Evolutionary conservation across 2,329 filamentous ascomycete species (phyloP).

Genomic region (Aspergillus niger): DNA sequence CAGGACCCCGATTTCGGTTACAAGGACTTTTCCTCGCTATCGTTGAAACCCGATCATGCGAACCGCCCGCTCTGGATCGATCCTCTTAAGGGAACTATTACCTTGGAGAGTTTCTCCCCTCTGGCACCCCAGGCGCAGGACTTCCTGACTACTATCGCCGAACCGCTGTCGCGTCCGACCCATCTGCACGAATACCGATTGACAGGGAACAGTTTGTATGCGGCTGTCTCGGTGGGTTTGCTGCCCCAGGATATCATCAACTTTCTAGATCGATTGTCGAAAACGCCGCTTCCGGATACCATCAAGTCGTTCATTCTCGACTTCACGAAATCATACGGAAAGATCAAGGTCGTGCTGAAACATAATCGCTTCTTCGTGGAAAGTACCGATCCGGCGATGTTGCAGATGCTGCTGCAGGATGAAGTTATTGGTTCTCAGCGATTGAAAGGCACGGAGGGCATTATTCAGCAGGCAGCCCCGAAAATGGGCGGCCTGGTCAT

Average conservation of each 20-base stretch:
- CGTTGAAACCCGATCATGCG: conserved; percentile 83
- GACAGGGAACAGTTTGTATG: conserved; percentile 90
- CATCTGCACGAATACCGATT: conserved; percentile 93
- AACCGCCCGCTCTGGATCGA: conserved; percentile 95
- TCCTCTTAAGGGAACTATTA: conserved; percentile 80
- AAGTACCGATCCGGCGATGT: conserved; percentile 80
- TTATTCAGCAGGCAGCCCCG: conserved; percentile 79
- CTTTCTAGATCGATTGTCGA: conserved; percentile 83
- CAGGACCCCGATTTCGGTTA: conserved; percentile 61
- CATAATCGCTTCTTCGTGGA: conserved; percentile 95
- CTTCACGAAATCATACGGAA: conserved; percentile 88
- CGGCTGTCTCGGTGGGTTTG: conserved; percentile 91
- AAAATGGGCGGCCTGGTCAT: conserved; percentile 88
- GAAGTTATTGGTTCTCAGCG: conserved; percentile 76
- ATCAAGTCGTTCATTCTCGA: conserved; percentile 78
- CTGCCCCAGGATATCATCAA: conserved; percentile 87
- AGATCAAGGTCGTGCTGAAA: conserved; percentile 91
- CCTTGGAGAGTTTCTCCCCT: conserved; percentile 90
- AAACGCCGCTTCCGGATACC: conserved; percentile 79
- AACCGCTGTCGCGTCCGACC: conserved; percentile 84
- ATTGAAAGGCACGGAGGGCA: conserved; percentile 69
- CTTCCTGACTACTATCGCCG: conserved; percentile 92
- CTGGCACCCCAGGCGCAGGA: conserved; percentile 85
- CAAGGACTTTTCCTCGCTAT: conserved; percentile 79
- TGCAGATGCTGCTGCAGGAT: conserved; percentile 85